Conservation (phyloP, 2,329 filamentous ascomycete genomes). For the Hypoxylon sp. region DNA sequence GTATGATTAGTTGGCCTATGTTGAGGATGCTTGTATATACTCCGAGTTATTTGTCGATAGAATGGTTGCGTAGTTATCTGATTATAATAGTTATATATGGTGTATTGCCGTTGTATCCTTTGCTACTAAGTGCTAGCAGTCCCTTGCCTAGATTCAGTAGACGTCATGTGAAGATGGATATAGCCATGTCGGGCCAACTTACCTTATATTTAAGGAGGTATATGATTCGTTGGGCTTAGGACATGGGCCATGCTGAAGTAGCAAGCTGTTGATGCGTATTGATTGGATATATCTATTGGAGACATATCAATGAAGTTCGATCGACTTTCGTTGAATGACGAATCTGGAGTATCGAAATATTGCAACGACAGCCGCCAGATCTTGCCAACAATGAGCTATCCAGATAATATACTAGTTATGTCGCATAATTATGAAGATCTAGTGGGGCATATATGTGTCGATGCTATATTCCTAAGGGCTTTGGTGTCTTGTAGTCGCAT, state of each 20-base stretch:
- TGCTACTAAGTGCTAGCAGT: neutral
- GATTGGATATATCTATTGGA: too few species aligned
- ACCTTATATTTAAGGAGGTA: neutral
- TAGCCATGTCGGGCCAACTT: neutral
- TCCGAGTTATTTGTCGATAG: neutral
- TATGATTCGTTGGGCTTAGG: neutral
- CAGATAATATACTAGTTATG: too few species aligned
- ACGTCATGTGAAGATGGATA: neutral
- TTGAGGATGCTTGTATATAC: constrained; percentile 18
- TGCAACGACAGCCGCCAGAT: too few species aligned
- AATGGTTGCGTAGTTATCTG: neutral
- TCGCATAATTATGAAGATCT: too few species aligned
- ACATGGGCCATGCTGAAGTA: neutral
- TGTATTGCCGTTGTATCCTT: neutral
- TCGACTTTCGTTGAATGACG: too few species aligned
- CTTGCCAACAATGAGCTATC: too few species aligned
- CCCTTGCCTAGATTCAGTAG: neutral
- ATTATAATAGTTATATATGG: neutral
- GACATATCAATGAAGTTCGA: too few species aligned
- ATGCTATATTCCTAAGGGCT: too few species aligned
- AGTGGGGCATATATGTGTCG: too few species aligned
- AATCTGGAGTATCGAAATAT: too few species aligned
- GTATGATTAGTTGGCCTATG: neutral
- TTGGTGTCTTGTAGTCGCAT: too few species aligned
- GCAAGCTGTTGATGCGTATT: too few species aligned